Evolutionary conservation across 495 filamentous ascomycete genomes (phyloP).

Genomic region (Aspergillus diversus): DNA sequence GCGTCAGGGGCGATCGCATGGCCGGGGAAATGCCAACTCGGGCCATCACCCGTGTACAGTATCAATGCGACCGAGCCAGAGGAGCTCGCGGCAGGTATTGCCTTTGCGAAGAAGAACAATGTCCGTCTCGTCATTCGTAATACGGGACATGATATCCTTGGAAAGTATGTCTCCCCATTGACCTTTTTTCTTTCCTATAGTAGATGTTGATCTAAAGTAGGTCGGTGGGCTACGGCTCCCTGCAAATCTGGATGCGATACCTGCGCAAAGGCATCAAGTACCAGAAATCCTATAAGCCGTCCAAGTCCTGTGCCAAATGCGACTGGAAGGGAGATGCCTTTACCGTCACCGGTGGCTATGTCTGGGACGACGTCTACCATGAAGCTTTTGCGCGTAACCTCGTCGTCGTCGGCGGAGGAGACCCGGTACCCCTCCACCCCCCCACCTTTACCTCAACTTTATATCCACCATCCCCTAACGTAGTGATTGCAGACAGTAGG

Average conservation of each 20-base stretch:
- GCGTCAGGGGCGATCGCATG: constrained; percentile 31
- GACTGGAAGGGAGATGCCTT: constrained; percentile 39
- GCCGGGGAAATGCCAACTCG: constrained; percentile 32
- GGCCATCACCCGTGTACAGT: constrained; percentile 28
- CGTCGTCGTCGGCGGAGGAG: constrained; percentile 42
- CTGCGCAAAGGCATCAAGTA: constrained; percentile 34
- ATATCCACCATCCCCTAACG: constrained; percentile 6
- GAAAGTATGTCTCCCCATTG: constrained; percentile 44
- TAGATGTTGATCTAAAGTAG: too few relatives aligned
- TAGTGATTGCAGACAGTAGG: constrained; percentile 35
- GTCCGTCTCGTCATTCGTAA: constrained; percentile 63
- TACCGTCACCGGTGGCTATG: constrained; percentile 40
- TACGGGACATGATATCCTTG: constrained; percentile 56
- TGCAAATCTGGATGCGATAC: constrained; percentile 44
- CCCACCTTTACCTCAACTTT: not conserved
- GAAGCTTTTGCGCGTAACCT: constrained; percentile 31
- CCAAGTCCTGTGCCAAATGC: constrained; percentile 20
- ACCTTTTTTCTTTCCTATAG: too few relatives aligned
- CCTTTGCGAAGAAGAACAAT: constrained; percentile 56
- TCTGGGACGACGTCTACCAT: constrained; percentile 40
- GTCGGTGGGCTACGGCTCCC: constrained; percentile 41
- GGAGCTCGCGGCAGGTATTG: constrained; percentile 37
- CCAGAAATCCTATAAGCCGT: constrained; percentile 30
- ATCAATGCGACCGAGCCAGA: constrained; percentile 36
- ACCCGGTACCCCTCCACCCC: constrained; percentile 27